Evolutionary conservation across 257 asterid genomes (phyloP).

Genomic region (Petunia secreta): DNA sequence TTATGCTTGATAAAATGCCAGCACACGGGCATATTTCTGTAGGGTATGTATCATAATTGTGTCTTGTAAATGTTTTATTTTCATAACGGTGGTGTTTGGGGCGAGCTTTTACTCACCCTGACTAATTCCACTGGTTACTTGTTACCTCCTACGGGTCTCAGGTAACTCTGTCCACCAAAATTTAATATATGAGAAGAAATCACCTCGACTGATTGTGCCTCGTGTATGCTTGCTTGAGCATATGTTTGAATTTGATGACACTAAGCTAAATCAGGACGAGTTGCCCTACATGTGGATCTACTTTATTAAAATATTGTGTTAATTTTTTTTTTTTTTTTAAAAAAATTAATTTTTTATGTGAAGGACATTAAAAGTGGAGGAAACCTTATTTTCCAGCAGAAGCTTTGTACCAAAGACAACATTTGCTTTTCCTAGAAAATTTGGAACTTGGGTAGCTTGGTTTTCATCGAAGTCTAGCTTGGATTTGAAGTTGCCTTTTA

Average conservation of each 20-base stretch:
- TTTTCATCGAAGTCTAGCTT: slow-evolving; percentile 34
- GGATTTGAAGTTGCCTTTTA: slow-evolving; percentile 44
- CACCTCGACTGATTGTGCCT: too few relatives aligned
- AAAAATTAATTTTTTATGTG: too few relatives aligned
- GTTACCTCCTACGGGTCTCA: background rate
- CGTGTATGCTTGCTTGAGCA: background rate
- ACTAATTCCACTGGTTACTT: too few relatives aligned
- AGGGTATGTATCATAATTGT: background rate
- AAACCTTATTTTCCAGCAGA: background rate
- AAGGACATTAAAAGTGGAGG: slow-evolving; percentile 24
- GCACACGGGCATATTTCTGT: too few relatives aligned
- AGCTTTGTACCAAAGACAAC: background rate
- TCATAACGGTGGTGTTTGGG: too few relatives aligned
- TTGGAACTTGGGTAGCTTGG: slow-evolving; percentile 36
- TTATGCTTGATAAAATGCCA: slow-evolving; percentile 43
- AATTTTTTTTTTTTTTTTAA: too few relatives aligned
- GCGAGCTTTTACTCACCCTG: too few relatives aligned
- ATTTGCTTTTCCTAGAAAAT: slow-evolving; percentile 37
- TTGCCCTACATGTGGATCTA: background rate
- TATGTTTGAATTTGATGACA: slow-evolving; percentile 12
- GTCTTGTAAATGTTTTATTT: too few relatives aligned
- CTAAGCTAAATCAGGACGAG: background rate
- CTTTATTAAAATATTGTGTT: background rate
- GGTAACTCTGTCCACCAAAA: too few relatives aligned
- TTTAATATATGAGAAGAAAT: background rate